Conservation (phyloP, 179 eudicot genomes). For the Beta corolliflora region DNA sequence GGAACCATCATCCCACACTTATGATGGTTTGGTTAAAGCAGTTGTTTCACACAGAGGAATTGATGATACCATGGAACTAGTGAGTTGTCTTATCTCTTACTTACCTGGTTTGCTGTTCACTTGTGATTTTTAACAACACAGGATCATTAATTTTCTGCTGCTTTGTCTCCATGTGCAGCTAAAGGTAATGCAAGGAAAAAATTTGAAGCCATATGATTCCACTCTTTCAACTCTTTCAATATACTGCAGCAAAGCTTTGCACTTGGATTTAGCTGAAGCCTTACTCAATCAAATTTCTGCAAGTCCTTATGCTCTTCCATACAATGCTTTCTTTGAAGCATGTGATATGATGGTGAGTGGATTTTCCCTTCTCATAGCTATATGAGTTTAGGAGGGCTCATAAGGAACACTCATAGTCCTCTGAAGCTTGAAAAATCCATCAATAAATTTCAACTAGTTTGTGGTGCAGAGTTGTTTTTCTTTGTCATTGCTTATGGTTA, state of each 20-base stretch:
- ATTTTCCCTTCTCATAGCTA: constrained; percentile 5
- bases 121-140: background rate
- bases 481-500: background rate
- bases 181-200: constrained; percentile 54
- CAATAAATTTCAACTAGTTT: background rate
- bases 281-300: constrained; percentile 54
- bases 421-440: constrained; percentile 1
- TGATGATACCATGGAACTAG: constrained; percentile 54
- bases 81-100: constrained; percentile 37
- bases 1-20: constrained; percentile 60
- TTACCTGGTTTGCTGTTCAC: constrained; percentile 11
- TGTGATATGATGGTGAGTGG: constrained; percentile 64
- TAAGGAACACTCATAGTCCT: background rate
- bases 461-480: background rate
- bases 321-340: constrained; percentile 67
- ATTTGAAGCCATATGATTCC: constrained; percentile 64
- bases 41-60: constrained; percentile 45
- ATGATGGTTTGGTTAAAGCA: constrained; percentile 71
- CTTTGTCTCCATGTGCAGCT: constrained; percentile 48
- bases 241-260: constrained; percentile 60
- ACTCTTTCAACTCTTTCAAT: constrained; percentile 66
- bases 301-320: constrained; percentile 43
- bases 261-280: constrained; percentile 75
- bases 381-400: constrained; percentile 2
- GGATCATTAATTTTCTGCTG: constrained; percentile 14